Evolutionary conservation across 2,329 filamentous ascomycete genomes (phyloP), one percentile per base, ranked within the genome.

Genomic region (Trichoderma citrinoviride): DNA sequence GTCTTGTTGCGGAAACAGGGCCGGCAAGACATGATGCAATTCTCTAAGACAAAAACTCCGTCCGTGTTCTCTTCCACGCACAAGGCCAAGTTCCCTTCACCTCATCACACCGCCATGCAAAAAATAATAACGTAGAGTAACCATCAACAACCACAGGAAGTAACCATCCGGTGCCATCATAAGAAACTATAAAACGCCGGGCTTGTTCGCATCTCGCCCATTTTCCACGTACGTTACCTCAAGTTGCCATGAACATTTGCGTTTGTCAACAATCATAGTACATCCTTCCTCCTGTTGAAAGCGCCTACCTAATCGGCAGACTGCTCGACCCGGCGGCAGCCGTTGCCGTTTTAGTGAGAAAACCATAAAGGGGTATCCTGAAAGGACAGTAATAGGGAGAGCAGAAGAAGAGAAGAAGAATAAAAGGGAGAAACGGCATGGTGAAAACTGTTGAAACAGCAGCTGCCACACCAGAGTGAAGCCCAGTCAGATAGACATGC

Each of bases 141-240:
- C 8, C 5, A 52, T n/a, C 27, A 44, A 52, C 25, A 53, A 46
- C 49, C 60, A 37, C 60, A 56, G 56, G 33, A 44, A 33, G 41
- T 37, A 37, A 37, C 33, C 12, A 14, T 47, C 54, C 29, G 56
- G 40, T 41, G 25, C 49, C 29, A 46, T 54, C 37, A 54, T 62
- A 43, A 62, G 37, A 53, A 58, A 58, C 46, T 23, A 67, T 55
- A 56, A 68, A 73, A 72, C 72, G 72, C 71, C 73, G 68, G 66
- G 57, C 65, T 37, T 68, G 67, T 70, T 67, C 68, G 68, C 67
- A 54, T 62, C 67, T 68, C 67, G 60, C 67, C 66, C 56, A 56
- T 66, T 55, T 64, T 41, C 62, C 55, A 67, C 66, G 56, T 50
- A 46, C 67, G 65, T 67, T 50, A 54, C 64, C 63, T 46, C 44